Conservation (phyloP, 1,284 basidiomycete genomes). For the Retiboletus flavoniger region DNA sequence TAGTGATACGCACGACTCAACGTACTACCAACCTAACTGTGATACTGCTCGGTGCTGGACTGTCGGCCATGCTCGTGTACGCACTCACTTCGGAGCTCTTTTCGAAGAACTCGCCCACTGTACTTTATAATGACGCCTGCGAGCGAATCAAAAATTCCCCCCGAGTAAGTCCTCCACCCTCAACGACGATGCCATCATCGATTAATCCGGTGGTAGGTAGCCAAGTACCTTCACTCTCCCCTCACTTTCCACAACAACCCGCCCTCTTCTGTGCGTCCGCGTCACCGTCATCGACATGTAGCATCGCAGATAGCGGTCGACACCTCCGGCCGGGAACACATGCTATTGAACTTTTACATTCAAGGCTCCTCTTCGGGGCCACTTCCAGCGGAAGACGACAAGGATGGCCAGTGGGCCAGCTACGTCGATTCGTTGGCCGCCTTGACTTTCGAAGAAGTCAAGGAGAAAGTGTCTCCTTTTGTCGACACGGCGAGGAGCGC, state of each 20-base stretch:
- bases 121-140: slow-evolving; percentile 84
- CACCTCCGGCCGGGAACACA: slow-evolving; percentile 69
- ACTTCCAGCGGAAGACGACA: slow-evolving; percentile 36
- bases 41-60: slow-evolving; percentile 79
- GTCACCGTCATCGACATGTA: slow-evolving; percentile 77
- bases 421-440: slow-evolving; percentile 41
- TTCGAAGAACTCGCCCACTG: slow-evolving; percentile 89
- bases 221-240: slow-evolving; percentile 62
- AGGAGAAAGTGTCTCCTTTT: slow-evolving; percentile 33
- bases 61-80: slow-evolving; percentile 81
- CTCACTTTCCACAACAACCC: slow-evolving; percentile 76
- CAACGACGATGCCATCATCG: background rate
- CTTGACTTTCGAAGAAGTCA: slow-evolving; percentile 55
- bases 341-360: slow-evolving; percentile 78
- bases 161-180: slow-evolving; percentile 46
- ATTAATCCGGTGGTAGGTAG: slow-evolving; percentile 46
- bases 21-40: slow-evolving; percentile 81
- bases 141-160: slow-evolving; percentile 77
- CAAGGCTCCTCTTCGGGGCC: slow-evolving; percentile 48
- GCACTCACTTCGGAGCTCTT: slow-evolving; percentile 87
- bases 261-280: slow-evolving; percentile 64
- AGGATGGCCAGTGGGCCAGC: slow-evolving; percentile 10
- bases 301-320: slow-evolving; percentile 72
- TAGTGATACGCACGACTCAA: slow-evolving; percentile 50
- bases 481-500: slow-evolving; percentile 50